phyloP scores from a whole-genome alignment of 2,329 filamentous ascomycete genomes.

The Neonectria hederae region DNA sequence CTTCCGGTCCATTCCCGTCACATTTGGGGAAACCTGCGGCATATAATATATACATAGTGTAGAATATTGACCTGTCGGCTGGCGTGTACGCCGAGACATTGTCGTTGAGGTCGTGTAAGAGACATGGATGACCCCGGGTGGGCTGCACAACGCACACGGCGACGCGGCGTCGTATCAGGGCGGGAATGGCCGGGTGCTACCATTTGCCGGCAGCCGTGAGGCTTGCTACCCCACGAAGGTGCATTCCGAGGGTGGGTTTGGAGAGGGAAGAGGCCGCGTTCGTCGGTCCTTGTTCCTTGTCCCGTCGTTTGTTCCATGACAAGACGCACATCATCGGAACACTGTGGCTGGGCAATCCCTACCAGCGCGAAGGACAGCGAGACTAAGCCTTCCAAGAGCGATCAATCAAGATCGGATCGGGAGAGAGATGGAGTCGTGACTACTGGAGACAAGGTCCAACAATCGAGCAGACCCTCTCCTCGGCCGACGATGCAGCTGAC shows the following conservation, averaged over 20 bases:
- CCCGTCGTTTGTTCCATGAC: background rate
- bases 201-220: slow-evolving; percentile 6
- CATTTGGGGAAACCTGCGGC: slow-evolving; percentile 24
- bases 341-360: slow-evolving; percentile 18
- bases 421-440: background rate
- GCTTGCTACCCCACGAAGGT: slow-evolving; percentile 8
- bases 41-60: slow-evolving; percentile 17
- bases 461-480: background rate
- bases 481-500: slow-evolving; percentile 1
- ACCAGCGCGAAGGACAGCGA: slow-evolving; percentile 2
- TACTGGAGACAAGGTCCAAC: background rate
- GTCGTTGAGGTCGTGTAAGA: slow-evolving; percentile 17
- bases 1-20: slow-evolving; percentile 23
- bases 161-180: slow-evolving; percentile 13
- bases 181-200: slow-evolving; percentile 20
- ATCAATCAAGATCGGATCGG: slow-evolving; percentile 24
- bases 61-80: background rate
- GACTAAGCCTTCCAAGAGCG: background rate
- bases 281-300: background rate
- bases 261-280: slow-evolving; percentile 8
- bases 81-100: slow-evolving; percentile 15
- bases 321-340: slow-evolving; percentile 16
- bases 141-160: slow-evolving; percentile 11
- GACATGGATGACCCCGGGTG: slow-evolving; percentile 13
- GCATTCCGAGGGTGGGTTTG: background rate